phyloP scores from a whole-genome alignment of 345 rosid species.

The Dimocarpus longan region DNA sequence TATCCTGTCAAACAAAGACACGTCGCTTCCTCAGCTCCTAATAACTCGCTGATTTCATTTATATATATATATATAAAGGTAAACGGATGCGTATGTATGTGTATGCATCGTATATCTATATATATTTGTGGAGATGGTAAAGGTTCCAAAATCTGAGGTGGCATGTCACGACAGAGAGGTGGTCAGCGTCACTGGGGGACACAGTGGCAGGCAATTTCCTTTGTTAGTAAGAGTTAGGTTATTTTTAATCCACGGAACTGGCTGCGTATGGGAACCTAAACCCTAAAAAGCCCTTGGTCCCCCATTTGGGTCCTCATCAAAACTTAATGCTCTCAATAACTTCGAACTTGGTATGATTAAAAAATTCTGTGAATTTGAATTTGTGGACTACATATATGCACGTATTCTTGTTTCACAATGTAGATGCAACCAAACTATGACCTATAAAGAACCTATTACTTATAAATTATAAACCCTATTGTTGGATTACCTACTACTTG shows the following conservation, averaged over 20 bases:
- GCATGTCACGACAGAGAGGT: slow-evolving; percentile 9
- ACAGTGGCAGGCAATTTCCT: slow-evolving; percentile 28
- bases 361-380: slow-evolving; percentile 33
- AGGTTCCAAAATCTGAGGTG: slow-evolving; percentile 12
- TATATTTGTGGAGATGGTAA: background rate
- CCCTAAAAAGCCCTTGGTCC: slow-evolving; percentile 36
- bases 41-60: slow-evolving; percentile 22
- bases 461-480: slow-evolving; percentile 21
- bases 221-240: slow-evolving; percentile 29
- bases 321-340: slow-evolving; percentile 41
- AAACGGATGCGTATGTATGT: background rate
- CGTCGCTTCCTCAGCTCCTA: slow-evolving; percentile 20
- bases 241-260: background rate
- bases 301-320: slow-evolving; percentile 9
- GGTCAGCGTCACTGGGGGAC: slow-evolving; percentile 18
- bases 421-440: slow-evolving; percentile 32
- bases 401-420: slow-evolving; percentile 36
- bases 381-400: slow-evolving; percentile 48
- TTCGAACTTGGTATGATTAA: slow-evolving; percentile 23
- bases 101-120: background rate
- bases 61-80: slow-evolving; percentile 4
- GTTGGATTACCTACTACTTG: slow-evolving; percentile 33
- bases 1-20: slow-evolving; percentile 37
- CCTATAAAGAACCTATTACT: slow-evolving; percentile 31
- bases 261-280: slow-evolving; percentile 15